Evolutionary conservation across 257 asterid genomes (phyloP).

Genomic region (Solanum verrucosum): DNA sequence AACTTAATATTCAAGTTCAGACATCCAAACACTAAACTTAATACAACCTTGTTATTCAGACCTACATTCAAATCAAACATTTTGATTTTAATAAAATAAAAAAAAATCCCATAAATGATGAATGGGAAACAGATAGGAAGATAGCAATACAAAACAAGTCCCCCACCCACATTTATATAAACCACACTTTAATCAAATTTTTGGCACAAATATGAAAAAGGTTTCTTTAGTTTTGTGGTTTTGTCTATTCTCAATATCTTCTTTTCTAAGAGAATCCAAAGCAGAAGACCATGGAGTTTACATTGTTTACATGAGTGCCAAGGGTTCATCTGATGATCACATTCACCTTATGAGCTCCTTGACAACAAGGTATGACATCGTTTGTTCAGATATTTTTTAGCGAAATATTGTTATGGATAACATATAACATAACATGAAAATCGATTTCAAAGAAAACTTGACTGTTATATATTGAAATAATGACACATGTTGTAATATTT

Average conservation of each 20-base stretch:
- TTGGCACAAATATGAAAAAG: conserved; percentile 25
- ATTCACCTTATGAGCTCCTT: conserved; percentile 38
- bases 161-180: neutral
- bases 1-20: neutral
- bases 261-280: neutral
- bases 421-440: neutral
- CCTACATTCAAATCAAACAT: neutral
- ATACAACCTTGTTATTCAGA: neutral
- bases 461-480: neutral
- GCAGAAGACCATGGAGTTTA: conserved; percentile 36
- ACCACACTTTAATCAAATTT: neutral
- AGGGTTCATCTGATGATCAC: conserved; percentile 22
- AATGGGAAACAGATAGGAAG: neutral
- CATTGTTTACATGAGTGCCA: conserved; percentile 80
- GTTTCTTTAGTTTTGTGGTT: neutral
- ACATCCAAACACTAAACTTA: neutral
- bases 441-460: no score
- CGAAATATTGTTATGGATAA: neutral
- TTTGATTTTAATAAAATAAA: neutral
- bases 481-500: neutral
- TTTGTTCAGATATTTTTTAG: neutral
- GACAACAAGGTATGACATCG: conserved; percentile 31
- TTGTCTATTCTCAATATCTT: neutral
- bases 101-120: neutral
- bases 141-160: neutral